phyloP scores from a whole-genome alignment of 805 yeast species.

The Pichia nanzhaoensis region DNA sequence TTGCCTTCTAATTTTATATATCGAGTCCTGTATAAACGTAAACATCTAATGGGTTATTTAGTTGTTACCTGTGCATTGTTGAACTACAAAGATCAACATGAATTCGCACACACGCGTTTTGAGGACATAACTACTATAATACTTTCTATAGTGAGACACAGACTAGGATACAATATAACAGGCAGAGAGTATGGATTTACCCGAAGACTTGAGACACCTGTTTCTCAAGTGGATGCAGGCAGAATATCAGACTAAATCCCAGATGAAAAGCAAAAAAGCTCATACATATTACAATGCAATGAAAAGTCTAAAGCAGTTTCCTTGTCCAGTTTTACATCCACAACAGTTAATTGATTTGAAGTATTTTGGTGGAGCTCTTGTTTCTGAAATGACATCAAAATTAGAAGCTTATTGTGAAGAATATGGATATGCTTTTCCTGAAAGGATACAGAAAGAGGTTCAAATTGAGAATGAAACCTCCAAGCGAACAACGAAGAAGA shows the following conservation, averaged over 20 bases:
- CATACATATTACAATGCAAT: constrained; percentile 51
- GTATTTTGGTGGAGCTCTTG: constrained; percentile 68
- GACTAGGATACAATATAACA: neutral
- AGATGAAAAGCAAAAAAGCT: constrained; percentile 26
- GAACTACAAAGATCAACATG: neutral
- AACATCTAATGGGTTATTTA: too few relatives aligned
- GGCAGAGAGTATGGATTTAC: constrained; percentile 31
- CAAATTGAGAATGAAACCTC: neutral
- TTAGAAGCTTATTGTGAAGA: constrained; percentile 51
- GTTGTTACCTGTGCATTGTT: too few relatives aligned
- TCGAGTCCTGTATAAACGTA: neutral
- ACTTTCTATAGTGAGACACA: too few relatives aligned
- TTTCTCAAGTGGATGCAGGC: constrained; percentile 56
- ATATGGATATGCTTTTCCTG: constrained; percentile 42
- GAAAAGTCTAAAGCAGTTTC: constrained; percentile 40
- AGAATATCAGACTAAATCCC: constrained; percentile 28
- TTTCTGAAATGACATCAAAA: constrained; percentile 40
- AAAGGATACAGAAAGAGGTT: neutral
- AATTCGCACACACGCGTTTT: neutral
- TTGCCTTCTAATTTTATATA: neutral
- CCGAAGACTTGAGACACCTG: constrained; percentile 43
- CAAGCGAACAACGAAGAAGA: neutral
- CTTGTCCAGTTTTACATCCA: constrained; percentile 45
- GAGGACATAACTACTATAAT: too few relatives aligned
- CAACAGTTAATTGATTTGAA: constrained; percentile 51